Evolutionary conservation across 495 filamentous ascomycete genomes (phyloP), one percentile per base, ranked within the genome.

Genomic region (Pseudomonodictys pantanalensis): DNA sequence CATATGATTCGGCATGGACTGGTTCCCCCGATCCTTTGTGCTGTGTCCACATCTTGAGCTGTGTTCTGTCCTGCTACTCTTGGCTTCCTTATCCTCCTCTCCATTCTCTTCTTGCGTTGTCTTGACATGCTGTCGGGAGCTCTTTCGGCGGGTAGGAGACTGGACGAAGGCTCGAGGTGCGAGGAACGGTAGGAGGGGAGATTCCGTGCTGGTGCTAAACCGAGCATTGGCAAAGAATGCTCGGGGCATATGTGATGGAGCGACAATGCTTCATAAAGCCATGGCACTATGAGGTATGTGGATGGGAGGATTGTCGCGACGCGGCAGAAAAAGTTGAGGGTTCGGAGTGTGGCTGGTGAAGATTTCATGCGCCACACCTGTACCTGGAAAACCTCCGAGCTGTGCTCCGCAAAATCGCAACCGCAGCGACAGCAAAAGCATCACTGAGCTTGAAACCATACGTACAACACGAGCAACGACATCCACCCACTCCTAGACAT

Each of bases 141-240:
- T 24, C n/a, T 15, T 23, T 33, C 42, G 29, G 3, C n/a, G 23
- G 41, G 49, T 44, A 39, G 52, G 46, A 45, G 48, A 18, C 18
- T 28, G 39, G 55, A 26, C 22, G 44, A 68, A 69, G 20, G 67
- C 42, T 18, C 70, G 47, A 9, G 70, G 70, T 7, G 68, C 68
- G 15, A 72, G 64, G 35, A 70, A 70, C 11, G 65, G 70, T 0
- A 69, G 58, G 28, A 72, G 35, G 22, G 64, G 56, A 24, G 56
- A 49, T 12, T 69, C 63, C 18, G 44, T 29, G 47, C n/a, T 33
- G 52, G 61, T 47, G 56, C 68, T 23, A 64, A 41, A 59, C 43
- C 62, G 53, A 35, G 41, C 55, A 66, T 65, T 43, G 12, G 48
- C 47, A 28, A 62, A 22, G 32, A 10, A 23, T 30, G 53, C 41